phyloP scores from a whole-genome alignment of 2,329 filamentous ascomycete species.

The Alternaria ventricosa region DNA sequence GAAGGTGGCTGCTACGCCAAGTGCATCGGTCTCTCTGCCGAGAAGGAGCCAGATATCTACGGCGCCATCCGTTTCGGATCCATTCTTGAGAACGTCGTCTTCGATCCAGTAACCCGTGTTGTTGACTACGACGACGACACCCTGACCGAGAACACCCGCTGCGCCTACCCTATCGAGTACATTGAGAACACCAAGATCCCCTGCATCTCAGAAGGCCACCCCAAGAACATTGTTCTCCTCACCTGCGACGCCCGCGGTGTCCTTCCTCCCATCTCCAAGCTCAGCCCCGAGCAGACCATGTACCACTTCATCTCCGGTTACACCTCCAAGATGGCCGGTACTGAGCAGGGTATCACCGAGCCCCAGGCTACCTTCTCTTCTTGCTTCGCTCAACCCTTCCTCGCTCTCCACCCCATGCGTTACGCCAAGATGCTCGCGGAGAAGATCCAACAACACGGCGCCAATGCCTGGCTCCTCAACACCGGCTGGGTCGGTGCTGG shows the following conservation, averaged over 20 bases:
- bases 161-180: conserved; percentile 98
- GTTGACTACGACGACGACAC: conserved; percentile 97
- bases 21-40: conserved; percentile 93
- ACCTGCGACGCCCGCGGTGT: conserved; percentile 98
- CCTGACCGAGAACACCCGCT: conserved; percentile 97
- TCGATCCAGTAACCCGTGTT: conserved; percentile 84
- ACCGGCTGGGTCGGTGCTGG: conserved; percentile 96
- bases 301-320: conserved; percentile 99
- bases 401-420: conserved; percentile 98
- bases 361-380: conserved; percentile 98
- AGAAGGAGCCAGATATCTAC: conserved; percentile 99
- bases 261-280: conserved; percentile 96
- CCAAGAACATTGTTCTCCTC: conserved; percentile 95
- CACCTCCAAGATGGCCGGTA: conserved; percentile 99
- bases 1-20: conserved; percentile 99
- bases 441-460: conserved; percentile 94
- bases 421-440: conserved; percentile 98
- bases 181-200: conserved; percentile 99
- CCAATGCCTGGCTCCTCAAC: conserved; percentile 98
- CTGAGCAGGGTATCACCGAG: conserved; percentile 95
- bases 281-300: conserved; percentile 94
- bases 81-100: conserved; percentile 98
- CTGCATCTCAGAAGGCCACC: conserved; percentile 85
- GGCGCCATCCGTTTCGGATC: conserved; percentile 95
- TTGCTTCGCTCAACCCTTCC: conserved; percentile 99